Conservation (phyloP, 2,329 filamentous ascomycete genomes). For the Talaromyces funiculosus region DNA sequence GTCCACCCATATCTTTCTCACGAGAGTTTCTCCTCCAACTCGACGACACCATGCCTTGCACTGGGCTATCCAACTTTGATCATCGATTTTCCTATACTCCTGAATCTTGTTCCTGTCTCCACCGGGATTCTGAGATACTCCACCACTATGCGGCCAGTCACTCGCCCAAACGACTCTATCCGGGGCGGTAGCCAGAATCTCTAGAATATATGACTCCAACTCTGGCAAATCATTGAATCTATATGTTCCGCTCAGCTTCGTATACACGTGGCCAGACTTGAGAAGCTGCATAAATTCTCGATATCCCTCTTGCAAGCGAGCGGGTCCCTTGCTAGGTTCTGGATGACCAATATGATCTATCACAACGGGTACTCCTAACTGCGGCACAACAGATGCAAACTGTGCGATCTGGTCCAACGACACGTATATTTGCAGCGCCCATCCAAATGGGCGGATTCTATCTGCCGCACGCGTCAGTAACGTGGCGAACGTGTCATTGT, state of each 20-base stretch:
- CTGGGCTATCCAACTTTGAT: not conserved
- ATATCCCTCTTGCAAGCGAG: slow-evolving; percentile 1
- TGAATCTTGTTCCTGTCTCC: slow-evolving; percentile 5
- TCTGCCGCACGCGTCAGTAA: not conserved
- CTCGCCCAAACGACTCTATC: slow-evolving; percentile 9
- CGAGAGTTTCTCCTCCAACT: not conserved
- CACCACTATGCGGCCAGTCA: slow-evolving; percentile 11
- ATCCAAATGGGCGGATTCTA: slow-evolving; percentile 1
- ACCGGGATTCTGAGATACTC: slow-evolving; percentile 1
- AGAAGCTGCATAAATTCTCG: slow-evolving; percentile 3
- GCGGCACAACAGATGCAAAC: slow-evolving; percentile 12
- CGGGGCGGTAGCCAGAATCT: not conserved
- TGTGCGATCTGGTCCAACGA: slow-evolving; percentile 1
- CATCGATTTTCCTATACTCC: slow-evolving; percentile 4
- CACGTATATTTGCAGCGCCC: slow-evolving; percentile 6
- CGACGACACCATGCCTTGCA: slow-evolving; percentile 5
- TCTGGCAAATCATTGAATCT: slow-evolving; percentile 5
- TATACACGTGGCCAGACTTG: not conserved
- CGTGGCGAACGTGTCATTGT: not conserved
- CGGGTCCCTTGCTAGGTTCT: not conserved
- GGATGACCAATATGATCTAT: slow-evolving; percentile 11
- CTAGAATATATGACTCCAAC: not conserved
- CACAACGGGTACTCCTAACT: not conserved
- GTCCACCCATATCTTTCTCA: slow-evolving; percentile 9
- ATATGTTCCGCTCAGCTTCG: slow-evolving; percentile 12